Evolutionary conservation across 192 early-diverging fungal species (phyloP).

Genomic region (Coemansia sp.): DNA sequence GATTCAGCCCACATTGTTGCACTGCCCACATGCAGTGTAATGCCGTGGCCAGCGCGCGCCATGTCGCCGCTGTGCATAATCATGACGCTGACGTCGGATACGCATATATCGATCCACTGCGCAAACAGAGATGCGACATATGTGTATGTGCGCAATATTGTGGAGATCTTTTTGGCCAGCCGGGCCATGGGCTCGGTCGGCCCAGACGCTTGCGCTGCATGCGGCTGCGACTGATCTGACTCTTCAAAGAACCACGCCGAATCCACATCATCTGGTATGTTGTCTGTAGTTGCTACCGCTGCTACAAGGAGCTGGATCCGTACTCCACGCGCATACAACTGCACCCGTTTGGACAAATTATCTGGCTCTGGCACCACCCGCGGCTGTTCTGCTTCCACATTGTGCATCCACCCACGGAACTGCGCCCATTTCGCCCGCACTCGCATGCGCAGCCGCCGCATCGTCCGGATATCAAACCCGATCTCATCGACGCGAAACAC

Average conservation of each 20-base stretch:
- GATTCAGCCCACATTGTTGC: constrained; percentile 51
- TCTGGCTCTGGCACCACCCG: neutral
- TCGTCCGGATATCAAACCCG: constrained; percentile 49
- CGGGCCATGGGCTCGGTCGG: constrained; percentile 28
- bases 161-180: constrained; percentile 40
- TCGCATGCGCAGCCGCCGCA: constrained; percentile 39
- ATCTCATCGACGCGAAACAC: constrained; percentile 36
- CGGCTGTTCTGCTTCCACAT: neutral
- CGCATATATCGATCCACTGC: constrained; percentile 48
- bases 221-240: neutral
- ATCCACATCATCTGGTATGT: constrained; percentile 4
- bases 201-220: neutral
- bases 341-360: constrained; percentile 39
- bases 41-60: constrained; percentile 46
- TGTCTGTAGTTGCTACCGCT: neutral
- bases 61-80: constrained; percentile 39
- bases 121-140: constrained; percentile 52
- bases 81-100: constrained; percentile 38
- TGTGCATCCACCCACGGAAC: constrained; percentile 1
- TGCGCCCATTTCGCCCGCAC: constrained; percentile 16
- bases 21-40: constrained; percentile 39
- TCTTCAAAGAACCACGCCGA: constrained; percentile 24
- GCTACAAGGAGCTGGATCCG: constrained; percentile 33
- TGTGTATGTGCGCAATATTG: constrained; percentile 44
- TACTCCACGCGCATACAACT: constrained; percentile 49